phyloP scores from a whole-genome alignment of 2,329 filamentous ascomycete genomes.

The Phoma sp. region DNA sequence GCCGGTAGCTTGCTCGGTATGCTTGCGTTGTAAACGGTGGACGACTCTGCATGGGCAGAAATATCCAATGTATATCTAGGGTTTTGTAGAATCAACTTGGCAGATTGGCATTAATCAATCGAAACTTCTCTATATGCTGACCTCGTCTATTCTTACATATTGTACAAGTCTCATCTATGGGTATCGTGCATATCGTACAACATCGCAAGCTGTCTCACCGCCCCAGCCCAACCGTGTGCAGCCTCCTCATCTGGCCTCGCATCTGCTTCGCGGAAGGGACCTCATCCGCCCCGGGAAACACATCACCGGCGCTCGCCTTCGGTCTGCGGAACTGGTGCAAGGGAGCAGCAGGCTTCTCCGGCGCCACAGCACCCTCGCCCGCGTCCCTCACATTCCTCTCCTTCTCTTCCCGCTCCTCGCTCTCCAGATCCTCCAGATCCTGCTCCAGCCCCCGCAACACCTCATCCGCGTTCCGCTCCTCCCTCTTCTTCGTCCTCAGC shows the following conservation, averaged over 20 bases:
- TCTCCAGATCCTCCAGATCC: constrained; percentile 30
- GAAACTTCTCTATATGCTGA: neutral
- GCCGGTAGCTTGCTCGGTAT: constrained; percentile 35
- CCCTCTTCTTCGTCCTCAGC: constrained; percentile 50
- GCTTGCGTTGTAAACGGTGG: constrained; percentile 26
- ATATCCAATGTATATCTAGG: too few species aligned
- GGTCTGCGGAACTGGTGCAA: constrained; percentile 26
- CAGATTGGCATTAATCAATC: too few species aligned
- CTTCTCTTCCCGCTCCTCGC: constrained; percentile 18
- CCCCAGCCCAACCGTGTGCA: constrained; percentile 37
- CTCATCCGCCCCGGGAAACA: constrained; percentile 28
- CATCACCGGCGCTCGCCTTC: constrained; percentile 30
- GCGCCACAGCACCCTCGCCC: neutral
- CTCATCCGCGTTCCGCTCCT: constrained; percentile 43
- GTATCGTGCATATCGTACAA: constrained; percentile 13
- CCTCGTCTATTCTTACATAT: neutral
- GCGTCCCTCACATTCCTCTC: neutral
- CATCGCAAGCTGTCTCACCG: neutral
- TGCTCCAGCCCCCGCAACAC: constrained; percentile 31
- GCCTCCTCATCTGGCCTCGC: constrained; percentile 27
- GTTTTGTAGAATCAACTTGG: too few species aligned
- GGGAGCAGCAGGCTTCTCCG: neutral
- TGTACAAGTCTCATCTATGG: constrained; percentile 8
- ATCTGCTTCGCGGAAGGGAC: constrained; percentile 11
- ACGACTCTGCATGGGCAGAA: too few species aligned